Base-by-base conservation (phyloP, 306 rosid genomes). In the Prinsepia uniflora region DNA sequence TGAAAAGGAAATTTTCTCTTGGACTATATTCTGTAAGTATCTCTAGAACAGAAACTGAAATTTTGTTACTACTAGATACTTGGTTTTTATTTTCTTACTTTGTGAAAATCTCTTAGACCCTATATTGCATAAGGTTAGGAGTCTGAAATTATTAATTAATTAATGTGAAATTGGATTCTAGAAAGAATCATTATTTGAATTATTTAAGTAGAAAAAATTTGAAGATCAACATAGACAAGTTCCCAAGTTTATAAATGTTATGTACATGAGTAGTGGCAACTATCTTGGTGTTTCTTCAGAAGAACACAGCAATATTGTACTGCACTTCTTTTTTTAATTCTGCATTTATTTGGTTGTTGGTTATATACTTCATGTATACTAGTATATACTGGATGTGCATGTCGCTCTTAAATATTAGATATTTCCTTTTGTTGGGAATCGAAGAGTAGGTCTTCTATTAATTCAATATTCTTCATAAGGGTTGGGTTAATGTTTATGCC, bases 401-500 rank as follows among this genome's bases (percentile, higher is more conserved):
- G 36, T n/a, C 10, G 48, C 52, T 44, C n/a, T 64, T 17, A 20
- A 19, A 65, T 39, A 65, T 65, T 43, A 7, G 36, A 65, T 65
- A 13, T 44, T 65, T 24, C n/a, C 46, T 8, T 44, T 42, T 19
- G 12, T 64, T 22, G 63, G 17, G 18, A 59, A 34, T 12, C 7
- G n/a, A 65, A 44, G 45, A 34, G 30, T 24, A 30, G 60, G 22
- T 71, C 63, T 71, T 71, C 63, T 71, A 34, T 19, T 13, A 14
- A 18, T 78, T 7, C 34, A 12, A 20, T 55, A 15, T 63, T 63
- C 63, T 36, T 43, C 22, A 40, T 24, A 24, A 48, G 49, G 74
- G 59, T 74, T 73, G 75, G 52, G 45, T 66, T 59, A 41, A 60
- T 77, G 46, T 53, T 80, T 63, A 44, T 85, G 78, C 64, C 42